Evolutionary conservation across 768 basidiomycete genomes (phyloP).

Genomic region (Multifurca ochricompacta): DNA sequence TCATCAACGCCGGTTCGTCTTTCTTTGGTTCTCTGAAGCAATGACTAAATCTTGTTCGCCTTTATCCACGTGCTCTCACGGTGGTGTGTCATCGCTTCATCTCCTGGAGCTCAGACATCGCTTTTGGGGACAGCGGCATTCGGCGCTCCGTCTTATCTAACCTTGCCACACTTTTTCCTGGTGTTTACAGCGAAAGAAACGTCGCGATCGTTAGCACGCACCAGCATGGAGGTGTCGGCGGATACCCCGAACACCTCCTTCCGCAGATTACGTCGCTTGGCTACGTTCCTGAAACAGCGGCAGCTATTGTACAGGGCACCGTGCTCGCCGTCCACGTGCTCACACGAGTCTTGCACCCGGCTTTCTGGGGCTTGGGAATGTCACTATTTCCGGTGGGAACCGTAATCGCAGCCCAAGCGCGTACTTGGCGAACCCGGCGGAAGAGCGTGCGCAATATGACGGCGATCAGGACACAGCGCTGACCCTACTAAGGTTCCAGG

Average conservation of each 20-base stretch:
- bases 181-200: conserved; percentile 61
- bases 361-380: conserved; percentile 56
- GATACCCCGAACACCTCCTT: conserved; percentile 70
- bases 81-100: background rate
- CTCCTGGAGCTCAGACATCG: conserved; percentile 45
- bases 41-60: background rate
- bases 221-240: conserved; percentile 70
- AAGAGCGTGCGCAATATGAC: conserved; percentile 57
- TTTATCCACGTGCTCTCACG: background rate
- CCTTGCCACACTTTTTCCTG: conserved; percentile 49
- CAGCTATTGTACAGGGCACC: conserved; percentile 64
- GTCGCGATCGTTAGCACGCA: conserved; percentile 73
- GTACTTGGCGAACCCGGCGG: conserved; percentile 66
- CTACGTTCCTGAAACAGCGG: conserved; percentile 62
- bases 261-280: conserved; percentile 71
- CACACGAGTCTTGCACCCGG: conserved; percentile 56
- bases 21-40: background rate
- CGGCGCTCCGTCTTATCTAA: conserved; percentile 58
- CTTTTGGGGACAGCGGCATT: conserved; percentile 73
- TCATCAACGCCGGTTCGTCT: conserved; percentile 62
- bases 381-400: conserved; percentile 59
- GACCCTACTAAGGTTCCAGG: conserved; percentile 59
- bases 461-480: conserved; percentile 71
- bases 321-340: conserved; percentile 62
- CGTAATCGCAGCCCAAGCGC: conserved; percentile 70